A percentile compares a stretch with the other conserved stretches of the same genome.
These are phyloP conservation scores for Exophiala mesophila DNA, from an alignment of 2,329 filamentous ascomycete species.

Conservation along the genomic window DNA sequence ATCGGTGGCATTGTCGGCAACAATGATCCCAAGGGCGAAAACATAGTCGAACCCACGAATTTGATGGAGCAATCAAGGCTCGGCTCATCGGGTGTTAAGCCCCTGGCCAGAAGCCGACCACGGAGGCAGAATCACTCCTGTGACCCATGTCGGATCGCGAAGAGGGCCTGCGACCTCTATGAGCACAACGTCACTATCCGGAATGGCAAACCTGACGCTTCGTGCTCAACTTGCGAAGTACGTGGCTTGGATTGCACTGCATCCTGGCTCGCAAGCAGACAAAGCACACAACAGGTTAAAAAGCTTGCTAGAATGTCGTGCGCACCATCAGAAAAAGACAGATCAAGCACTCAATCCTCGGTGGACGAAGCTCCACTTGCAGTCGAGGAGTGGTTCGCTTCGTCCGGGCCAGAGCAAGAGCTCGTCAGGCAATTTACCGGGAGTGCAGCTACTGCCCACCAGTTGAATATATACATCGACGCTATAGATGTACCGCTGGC, in stretches of 20 bases:
- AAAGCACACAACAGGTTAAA: background rate
- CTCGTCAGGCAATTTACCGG: background rate
- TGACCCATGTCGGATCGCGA: constrained; percentile 1
- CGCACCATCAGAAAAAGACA: background rate
- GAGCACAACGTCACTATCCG: background rate
- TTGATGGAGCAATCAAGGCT: too few species aligned
- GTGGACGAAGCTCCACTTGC: background rate
- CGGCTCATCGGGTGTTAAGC: too few species aligned
- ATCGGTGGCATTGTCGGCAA: too few species aligned
- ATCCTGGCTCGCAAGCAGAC: constrained; percentile 2
- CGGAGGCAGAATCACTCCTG: constrained; percentile 6
- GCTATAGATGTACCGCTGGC: constrained; percentile 16
- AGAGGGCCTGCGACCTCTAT: constrained; percentile 1
- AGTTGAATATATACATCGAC: constrained; percentile 17
- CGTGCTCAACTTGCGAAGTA: background rate
- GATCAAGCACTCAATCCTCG: background rate
- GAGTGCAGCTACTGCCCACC: constrained; percentile 1
- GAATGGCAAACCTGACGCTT: background rate
- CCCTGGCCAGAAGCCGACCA: too few species aligned
- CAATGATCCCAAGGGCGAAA: too few species aligned
- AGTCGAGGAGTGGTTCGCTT: background rate
- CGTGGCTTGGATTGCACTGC: constrained; percentile 3
- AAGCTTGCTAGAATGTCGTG: background rate
- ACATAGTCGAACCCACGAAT: too few species aligned
- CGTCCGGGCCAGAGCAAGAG: background rate